Percentiles rank a stretch among this genome's conserved stretches.
Evolutionary conservation across 495 filamentous ascomycete species (phyloP).

Genomic region (Neurospora sp.): DNA sequence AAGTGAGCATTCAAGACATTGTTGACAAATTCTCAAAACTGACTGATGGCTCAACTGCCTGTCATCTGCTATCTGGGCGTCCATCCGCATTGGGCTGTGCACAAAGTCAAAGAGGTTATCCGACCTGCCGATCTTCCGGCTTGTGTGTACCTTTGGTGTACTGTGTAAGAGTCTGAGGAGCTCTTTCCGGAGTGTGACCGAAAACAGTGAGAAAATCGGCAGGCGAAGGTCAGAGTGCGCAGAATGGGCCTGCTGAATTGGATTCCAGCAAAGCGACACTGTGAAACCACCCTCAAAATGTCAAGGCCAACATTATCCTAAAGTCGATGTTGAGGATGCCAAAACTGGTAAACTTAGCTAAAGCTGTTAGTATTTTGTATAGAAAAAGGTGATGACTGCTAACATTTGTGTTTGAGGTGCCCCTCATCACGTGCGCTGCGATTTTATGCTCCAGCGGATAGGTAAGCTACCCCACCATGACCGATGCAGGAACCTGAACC

Average conservation of each 20-base stretch:
- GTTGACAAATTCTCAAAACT: background rate
- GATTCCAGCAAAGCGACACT: background rate
- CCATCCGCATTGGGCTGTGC: background rate
- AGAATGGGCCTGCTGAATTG: background rate
- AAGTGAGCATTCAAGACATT: background rate
- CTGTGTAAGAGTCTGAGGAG: background rate
- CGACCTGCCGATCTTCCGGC: background rate
- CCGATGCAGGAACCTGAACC: background rate
- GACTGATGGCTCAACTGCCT: background rate
- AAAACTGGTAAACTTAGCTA: background rate
- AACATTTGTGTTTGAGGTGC: background rate
- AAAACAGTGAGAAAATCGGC: background rate
- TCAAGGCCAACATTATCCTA: background rate
- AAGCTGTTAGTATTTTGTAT: background rate
- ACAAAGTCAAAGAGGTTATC: background rate
- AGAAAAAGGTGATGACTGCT: no score
- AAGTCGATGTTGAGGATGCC: background rate
- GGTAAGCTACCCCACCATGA: background rate
- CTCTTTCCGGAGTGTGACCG: background rate
- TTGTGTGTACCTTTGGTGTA: background rate
- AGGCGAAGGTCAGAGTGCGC: background rate
- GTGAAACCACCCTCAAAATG: background rate
- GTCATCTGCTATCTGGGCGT: background rate
- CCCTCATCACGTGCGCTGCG: constrained; percentile 11
- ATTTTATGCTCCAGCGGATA: background rate